Conservation (phyloP, 306 rosid genomes). For the Mimosa bimucronata region DNA sequence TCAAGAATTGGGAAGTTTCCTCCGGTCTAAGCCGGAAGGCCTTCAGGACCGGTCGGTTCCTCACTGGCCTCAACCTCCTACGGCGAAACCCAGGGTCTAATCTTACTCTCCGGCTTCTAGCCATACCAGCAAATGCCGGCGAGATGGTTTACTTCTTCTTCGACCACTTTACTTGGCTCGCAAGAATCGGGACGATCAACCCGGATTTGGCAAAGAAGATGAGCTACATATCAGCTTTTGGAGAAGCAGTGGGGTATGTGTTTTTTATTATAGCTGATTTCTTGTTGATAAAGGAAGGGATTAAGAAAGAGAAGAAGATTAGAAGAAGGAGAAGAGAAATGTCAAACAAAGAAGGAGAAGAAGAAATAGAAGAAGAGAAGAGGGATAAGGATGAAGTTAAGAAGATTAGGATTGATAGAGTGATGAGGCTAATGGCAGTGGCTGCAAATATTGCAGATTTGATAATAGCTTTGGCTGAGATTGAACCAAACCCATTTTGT, state of each 20-base stretch:
- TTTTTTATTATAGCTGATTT: slow-evolving; percentile 80
- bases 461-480: slow-evolving; percentile 79
- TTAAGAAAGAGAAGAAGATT: slow-evolving; percentile 61
- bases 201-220: slow-evolving; percentile 56
- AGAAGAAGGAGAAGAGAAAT: slow-evolving; percentile 27
- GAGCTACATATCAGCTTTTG: slow-evolving; percentile 89
- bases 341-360: background rate
- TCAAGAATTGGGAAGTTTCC: slow-evolving; percentile 86
- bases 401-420: slow-evolving; percentile 75
- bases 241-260: slow-evolving; percentile 86
- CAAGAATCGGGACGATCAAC: slow-evolving; percentile 81
- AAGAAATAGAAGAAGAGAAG: slow-evolving; percentile 36
- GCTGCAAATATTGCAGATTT: slow-evolving; percentile 96
- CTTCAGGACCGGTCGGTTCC: slow-evolving; percentile 77
- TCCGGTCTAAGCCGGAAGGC: slow-evolving; percentile 91
- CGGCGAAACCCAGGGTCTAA: slow-evolving; percentile 72
- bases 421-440: slow-evolving; percentile 86
- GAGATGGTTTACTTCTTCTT: slow-evolving; percentile 95
- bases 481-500: slow-evolving; percentile 91
- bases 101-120: slow-evolving; percentile 51
- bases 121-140: slow-evolving; percentile 75
- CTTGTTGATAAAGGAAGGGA: slow-evolving; percentile 60
- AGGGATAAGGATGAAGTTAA: slow-evolving; percentile 36
- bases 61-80: slow-evolving; percentile 78
- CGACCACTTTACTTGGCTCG: slow-evolving; percentile 90